phyloP scores from a whole-genome alignment of 1,284 basidiomycete species.

The Tilletia setariae region DNA sequence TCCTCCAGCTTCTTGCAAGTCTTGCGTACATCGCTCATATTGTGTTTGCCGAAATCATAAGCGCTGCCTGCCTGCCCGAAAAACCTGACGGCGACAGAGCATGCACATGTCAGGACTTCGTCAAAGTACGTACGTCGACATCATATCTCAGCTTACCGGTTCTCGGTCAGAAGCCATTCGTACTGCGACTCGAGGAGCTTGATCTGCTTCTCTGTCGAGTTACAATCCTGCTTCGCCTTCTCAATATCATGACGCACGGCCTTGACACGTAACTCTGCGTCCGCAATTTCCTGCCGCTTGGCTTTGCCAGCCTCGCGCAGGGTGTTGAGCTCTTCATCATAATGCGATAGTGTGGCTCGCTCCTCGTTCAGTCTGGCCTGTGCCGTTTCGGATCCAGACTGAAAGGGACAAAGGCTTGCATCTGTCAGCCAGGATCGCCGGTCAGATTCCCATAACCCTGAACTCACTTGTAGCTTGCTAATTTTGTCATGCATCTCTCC shows the following conservation, averaged over 20 bases:
- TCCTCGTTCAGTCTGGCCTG: conserved; percentile 75
- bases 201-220: conserved; percentile 45
- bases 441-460: no score
- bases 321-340: conserved; percentile 79
- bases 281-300: conserved; percentile 72
- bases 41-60: conserved; percentile 77
- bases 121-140: conserved; percentile 14
- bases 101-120: neutral
- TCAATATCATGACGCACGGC: conserved; percentile 62
- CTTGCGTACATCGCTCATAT: conserved; percentile 66
- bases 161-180: conserved; percentile 84
- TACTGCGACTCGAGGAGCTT: conserved; percentile 71
- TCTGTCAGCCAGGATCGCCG: conserved; percentile 11
- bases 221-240: conserved; percentile 58
- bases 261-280: conserved; percentile 70
- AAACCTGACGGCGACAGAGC: conserved; percentile 50
- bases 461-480: conserved; percentile 61
- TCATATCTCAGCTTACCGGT: conserved; percentile 62
- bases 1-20: conserved; percentile 75
- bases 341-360: conserved; percentile 76
- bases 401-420: conserved; percentile 7
- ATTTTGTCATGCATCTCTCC: conserved; percentile 63
- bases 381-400: conserved; percentile 66
- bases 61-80: conserved; percentile 79
- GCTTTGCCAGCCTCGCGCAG: conserved; percentile 76